Evolutionary conservation across 2,329 filamentous ascomycete genomes (phyloP).

Genomic region (Samsoniella hepiali): DNA sequence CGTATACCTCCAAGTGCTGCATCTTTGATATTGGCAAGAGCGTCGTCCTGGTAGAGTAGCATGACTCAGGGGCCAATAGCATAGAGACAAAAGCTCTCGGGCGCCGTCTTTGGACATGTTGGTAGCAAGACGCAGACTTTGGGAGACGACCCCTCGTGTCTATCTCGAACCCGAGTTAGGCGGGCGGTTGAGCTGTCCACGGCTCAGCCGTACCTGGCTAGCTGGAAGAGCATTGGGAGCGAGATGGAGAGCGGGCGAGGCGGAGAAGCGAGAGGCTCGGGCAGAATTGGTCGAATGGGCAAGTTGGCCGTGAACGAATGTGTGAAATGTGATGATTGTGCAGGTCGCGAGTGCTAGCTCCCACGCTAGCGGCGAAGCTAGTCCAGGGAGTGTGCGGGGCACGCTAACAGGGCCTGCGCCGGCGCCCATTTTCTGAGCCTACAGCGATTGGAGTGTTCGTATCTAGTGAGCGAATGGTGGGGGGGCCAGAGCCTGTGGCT

Average conservation of each 20-base stretch:
- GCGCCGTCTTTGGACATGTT: neutral
- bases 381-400: neutral
- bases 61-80: neutral
- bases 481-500: too few relatives aligned
- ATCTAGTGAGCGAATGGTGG: neutral
- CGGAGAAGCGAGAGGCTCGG: slow-evolving; percentile 18
- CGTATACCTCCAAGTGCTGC: too few relatives aligned
- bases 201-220: neutral
- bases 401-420: neutral
- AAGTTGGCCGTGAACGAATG: neutral
- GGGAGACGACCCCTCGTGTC: neutral
- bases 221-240: neutral
- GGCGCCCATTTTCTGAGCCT: neutral
- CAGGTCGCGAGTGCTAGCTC: too few relatives aligned
- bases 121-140: neutral
- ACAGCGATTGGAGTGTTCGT: neutral
- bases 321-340: neutral
- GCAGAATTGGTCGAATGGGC: neutral
- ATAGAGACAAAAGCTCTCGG: neutral
- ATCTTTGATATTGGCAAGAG: too few relatives aligned
- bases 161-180: neutral
- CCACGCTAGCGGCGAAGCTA: neutral
- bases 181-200: neutral
- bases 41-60: neutral
- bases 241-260: neutral